Percentiles rank a stretch among this genome's conserved stretches.
Evolutionary conservation across 148 eudicot species (phyloP).

Genomic region (Amaranthus cruentus): DNA sequence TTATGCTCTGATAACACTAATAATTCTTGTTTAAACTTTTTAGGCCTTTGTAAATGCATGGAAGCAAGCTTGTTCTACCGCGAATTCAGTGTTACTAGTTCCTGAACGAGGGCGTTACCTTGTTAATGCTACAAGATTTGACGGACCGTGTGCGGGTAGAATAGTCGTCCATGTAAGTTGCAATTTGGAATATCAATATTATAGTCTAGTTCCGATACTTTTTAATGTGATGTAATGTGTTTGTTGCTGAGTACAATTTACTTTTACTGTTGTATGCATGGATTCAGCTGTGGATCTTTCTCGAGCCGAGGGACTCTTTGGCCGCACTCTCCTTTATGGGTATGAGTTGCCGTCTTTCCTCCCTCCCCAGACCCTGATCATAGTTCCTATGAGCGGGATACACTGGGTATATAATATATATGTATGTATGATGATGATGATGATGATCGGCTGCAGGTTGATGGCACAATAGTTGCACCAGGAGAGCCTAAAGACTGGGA

Average conservation of each 20-base stretch:
- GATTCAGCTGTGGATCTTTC: too few relatives aligned
- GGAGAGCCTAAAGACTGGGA: constrained; percentile 80
- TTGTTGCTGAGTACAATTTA: too few relatives aligned
- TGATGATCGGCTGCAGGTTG: constrained; percentile 45
- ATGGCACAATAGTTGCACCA: constrained; percentile 89
- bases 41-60: constrained; percentile 44
- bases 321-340: too few relatives aligned
- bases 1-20: constrained; percentile 5
- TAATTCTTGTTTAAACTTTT: neutral
- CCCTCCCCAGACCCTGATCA: too few relatives aligned
- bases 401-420: too few relatives aligned
- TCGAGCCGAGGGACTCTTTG: too few relatives aligned
- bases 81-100: constrained; percentile 13
- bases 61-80: constrained; percentile 2
- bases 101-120: constrained; percentile 10
- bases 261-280: too few relatives aligned
- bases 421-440: too few relatives aligned
- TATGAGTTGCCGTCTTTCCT: too few relatives aligned
- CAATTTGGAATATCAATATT: neutral
- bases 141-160: constrained; percentile 20
- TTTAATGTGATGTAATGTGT: too few relatives aligned
- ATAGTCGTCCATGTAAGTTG: constrained; percentile 14
- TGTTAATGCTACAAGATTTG: constrained; percentile 14
- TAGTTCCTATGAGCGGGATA: too few relatives aligned
- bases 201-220: too few relatives aligned